Evolutionary conservation across 192 early-diverging fungal genomes (phyloP), one percentile per base, ranked within the genome.

Genomic region (Spizellomyces punctatus): DNA sequence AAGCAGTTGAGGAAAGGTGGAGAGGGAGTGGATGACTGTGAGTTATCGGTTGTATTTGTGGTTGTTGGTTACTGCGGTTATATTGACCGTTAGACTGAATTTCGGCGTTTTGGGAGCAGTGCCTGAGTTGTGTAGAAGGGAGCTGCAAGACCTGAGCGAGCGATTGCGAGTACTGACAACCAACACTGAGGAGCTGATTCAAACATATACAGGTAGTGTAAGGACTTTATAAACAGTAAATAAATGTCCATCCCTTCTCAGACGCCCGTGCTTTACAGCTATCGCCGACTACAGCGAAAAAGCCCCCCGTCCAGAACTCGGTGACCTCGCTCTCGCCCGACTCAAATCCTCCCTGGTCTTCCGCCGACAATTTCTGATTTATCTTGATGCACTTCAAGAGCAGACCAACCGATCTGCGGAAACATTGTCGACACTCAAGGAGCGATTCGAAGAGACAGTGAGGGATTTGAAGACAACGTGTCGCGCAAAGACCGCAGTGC

Each of bases 1-100:
- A 83, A 83, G 71, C 78, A 84, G 21, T 70, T 88, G 10, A 83
- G 83, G 41, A 88, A 88, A 69, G 87, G 85, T 21, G 85, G 87
- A 1, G 87, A 88, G 44, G 72, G 71, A 42, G 80, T 88, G 10
- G 87, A 88, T 43, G 72, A 80, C 46, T 56, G 85, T 86, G 55
- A 55, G 82, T 77, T 61, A 14, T 61, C 16, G 21, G 42, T 17
- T 14, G 59, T 12, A 54, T 0, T 54, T 54, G 50, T 19, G 50
- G 12, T 54, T 19, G 50, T 54, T 54, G 17, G 50, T 4, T 54
- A n/a, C 17, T n/a, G 14, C 50, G 14, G 17, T 2, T 54, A 54
- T 54, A 12, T 61, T 61, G 19, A 66, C 62, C 7, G 19, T 19
- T 17, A 66, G 66, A n/a, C n/a, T 46, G 42, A 14, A 19, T 71